Evolutionary conservation across 2,329 filamentous ascomycete genomes (phyloP).

Genomic region (Pseudocercospora cruenta): DNA sequence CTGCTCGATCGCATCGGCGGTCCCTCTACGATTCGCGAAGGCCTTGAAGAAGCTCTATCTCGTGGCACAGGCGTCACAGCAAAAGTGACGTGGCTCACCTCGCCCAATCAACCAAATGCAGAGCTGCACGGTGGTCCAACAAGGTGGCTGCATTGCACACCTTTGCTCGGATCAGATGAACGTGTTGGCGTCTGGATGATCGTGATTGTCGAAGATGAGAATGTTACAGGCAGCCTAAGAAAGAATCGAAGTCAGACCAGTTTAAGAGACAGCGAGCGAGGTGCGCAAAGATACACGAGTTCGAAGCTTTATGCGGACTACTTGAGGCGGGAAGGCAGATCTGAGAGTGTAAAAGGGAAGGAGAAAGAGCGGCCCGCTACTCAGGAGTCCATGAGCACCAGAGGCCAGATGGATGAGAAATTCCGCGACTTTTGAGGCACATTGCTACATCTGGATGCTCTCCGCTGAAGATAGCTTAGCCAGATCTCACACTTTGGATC

Average conservation of each 20-base stretch:
- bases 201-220: conserved; percentile 49
- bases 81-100: conserved; percentile 46
- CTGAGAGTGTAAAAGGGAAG: conserved; percentile 12
- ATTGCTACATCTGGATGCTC: not conserved
- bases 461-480: not conserved
- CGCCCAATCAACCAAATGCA: conserved; percentile 9
- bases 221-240: conserved; percentile 34
- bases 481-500: not conserved
- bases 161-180: conserved; percentile 47
- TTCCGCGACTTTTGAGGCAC: conserved; percentile 36
- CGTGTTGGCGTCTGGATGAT: conserved; percentile 53
- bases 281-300: conserved; percentile 28
- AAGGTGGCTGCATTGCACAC: conserved; percentile 51
- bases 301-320: conserved; percentile 44
- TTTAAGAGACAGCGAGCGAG: conserved; percentile 3
- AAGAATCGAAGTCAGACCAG: conserved; percentile 7
- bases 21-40: conserved; percentile 42
- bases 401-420: conserved; percentile 24
- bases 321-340: conserved; percentile 35
- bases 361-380: conserved; percentile 17
- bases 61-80: conserved; percentile 47
- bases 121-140: conserved; percentile 31
- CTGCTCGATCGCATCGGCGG: conserved; percentile 50
- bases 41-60: conserved; percentile 44
- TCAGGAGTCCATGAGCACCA: not conserved